A percentile compares a stretch with the other conserved stretches of the same genome.
phyloP scores from a whole-genome alignment of 176 grass and related monocot species.

The Melocanna baccifera region DNA sequence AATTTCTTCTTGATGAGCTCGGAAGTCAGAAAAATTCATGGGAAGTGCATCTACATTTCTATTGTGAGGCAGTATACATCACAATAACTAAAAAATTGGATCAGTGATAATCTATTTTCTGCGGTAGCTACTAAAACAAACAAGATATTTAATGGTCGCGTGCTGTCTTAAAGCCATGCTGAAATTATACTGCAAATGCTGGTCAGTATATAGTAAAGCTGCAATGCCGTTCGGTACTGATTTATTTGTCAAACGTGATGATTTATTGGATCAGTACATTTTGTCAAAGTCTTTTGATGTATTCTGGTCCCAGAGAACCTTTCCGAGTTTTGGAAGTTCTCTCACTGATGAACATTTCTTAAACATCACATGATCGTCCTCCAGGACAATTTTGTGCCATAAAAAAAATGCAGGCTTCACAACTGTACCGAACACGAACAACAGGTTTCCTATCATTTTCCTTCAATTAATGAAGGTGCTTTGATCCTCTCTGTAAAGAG shows the following conservation, averaged over 20 bases:
- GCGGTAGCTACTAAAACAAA: neutral
- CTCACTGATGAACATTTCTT: neutral
- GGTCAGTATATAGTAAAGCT: neutral
- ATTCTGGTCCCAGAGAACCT: neutral
- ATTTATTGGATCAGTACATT: neutral
- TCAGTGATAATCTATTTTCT: neutral
- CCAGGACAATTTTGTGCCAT: neutral
- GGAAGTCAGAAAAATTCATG: neutral
- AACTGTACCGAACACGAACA: neutral
- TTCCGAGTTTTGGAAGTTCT: neutral
- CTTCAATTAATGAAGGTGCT: neutral
- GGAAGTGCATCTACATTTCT: neutral
- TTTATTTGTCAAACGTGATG: conserved; percentile 12
- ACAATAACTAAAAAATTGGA: neutral
- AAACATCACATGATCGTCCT: conserved; percentile 18
- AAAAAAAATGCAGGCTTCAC: neutral
- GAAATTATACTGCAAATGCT: neutral
- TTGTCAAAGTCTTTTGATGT: neutral
- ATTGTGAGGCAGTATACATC: neutral
- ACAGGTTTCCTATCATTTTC: neutral
- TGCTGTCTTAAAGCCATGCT: neutral
- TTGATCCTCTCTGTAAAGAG: neutral
- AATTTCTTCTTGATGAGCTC: neutral
- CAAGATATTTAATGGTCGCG: neutral
- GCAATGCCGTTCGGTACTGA: neutral